Evolutionary conservation across 345 rosid genomes (phyloP), one percentile per base, ranked within the genome.

Genomic region (Cardamine occulta): DNA sequence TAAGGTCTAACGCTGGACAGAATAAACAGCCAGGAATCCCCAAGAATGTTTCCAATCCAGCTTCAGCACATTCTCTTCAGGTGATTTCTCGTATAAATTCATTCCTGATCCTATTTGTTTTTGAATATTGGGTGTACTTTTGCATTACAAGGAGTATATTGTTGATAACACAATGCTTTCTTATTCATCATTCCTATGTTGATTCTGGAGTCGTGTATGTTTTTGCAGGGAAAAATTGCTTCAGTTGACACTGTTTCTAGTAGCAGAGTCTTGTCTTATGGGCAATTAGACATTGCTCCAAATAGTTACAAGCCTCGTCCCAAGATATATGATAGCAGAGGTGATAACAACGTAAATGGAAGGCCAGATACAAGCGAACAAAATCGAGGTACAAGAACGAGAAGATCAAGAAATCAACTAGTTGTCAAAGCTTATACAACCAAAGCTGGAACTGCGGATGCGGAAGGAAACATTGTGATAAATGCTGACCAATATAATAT

Each of bases 401-500:
- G 70, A 79, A 83, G 81, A 73, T 72, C 81, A 29, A 86, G 75
- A 84, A 86, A 76, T 77, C 93, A 88, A 70, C 71, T 83, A 24
- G 73, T 85, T 64, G 88, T 89, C 59, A 84, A 85, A 84, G 86
- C 88, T 14, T 84, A 81, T 79, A 82, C 97, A 26, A 70, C 83
- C 45, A 88, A 79, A 73, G 86, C 85, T 60, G 96, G 90, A 65
- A 76, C 77, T 55, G 63, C 37, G 68, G 87, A 91, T 70, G 81
- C 83, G 0, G 88, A 85, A 75, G 96, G 91, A 56, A 83, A 86
- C 47, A 85, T 90, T 57, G 70, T 88, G 67, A 81, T 90, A 49
- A 65, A 80, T 70, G 81, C 84, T 65, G 90, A 88, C 66, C 95
- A 81, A 76, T 89, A 86, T 78, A 92, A 92, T 83, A 86, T 70